These are phyloP conservation scores for Lactarius vividus DNA, from an alignment of 768 basidiomycete species.

Conservation along the genomic window DNA sequence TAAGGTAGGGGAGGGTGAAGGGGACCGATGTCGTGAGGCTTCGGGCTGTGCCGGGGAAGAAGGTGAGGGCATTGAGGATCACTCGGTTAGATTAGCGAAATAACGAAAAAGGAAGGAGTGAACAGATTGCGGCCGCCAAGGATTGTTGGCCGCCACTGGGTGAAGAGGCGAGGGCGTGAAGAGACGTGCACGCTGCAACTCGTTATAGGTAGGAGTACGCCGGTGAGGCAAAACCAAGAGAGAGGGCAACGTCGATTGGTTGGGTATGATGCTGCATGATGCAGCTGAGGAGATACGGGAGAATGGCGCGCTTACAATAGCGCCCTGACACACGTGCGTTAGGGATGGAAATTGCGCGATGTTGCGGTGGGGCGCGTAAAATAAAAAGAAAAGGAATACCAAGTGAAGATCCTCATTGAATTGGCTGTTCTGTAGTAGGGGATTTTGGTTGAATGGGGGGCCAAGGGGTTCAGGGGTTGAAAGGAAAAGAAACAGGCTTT, in stretches of 20 bases:
- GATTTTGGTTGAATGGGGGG: not conserved
- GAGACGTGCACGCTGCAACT: not conserved
- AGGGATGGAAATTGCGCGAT: not conserved
- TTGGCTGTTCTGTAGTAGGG: not conserved
- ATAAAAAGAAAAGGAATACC: not conserved
- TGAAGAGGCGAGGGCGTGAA: not conserved
- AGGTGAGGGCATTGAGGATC: not conserved
- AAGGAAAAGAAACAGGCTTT: slow-evolving; percentile 20
- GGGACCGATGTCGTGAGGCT: slow-evolving; percentile 8
- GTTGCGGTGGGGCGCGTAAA: not conserved
- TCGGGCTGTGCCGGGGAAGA: slow-evolving; percentile 5
- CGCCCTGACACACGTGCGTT: slow-evolving; percentile 19
- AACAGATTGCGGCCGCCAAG: not conserved
- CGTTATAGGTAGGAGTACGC: not conserved
- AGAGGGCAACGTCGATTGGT: not conserved
- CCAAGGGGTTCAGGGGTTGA: not conserved
- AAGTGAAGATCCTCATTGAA: not conserved
- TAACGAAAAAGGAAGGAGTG: not conserved
- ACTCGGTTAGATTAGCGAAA: not conserved
- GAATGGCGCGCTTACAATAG: slow-evolving; percentile 1
- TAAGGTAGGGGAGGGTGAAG: slow-evolving; percentile 1
- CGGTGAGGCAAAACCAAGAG: not conserved
- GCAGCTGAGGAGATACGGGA: not conserved
- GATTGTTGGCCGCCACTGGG: not conserved
- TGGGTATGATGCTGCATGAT: not conserved